These are phyloP conservation scores for Coelastrella sp. DNA, from an alignment of 139 green algal genomes.

Conservation along the genomic window DNA sequence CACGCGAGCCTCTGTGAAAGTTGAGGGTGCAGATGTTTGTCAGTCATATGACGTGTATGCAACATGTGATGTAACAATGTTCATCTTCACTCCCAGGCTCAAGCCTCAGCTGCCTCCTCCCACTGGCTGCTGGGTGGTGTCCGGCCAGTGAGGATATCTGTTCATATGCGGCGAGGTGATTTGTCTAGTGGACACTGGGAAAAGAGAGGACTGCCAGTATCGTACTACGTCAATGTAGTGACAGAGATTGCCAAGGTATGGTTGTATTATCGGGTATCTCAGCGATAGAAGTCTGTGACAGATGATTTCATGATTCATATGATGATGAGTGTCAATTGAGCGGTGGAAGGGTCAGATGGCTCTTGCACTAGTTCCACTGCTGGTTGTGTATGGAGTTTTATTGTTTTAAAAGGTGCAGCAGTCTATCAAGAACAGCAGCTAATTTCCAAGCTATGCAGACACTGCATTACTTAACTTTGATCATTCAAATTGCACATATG, in stretches of 20 bases:
- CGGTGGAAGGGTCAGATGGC: no score
- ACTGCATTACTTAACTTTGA: no score
- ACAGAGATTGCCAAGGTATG: not conserved
- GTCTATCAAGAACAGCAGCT: no score
- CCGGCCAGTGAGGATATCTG: not conserved
- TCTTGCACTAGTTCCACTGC: no score
- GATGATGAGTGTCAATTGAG: no score
- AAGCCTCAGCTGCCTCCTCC: not conserved
- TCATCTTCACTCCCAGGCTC: not conserved
- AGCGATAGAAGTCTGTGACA: not conserved
- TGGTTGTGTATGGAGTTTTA: no score
- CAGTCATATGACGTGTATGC: not conserved
- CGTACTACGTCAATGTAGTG: constrained; percentile 7
- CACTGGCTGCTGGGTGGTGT: constrained; percentile 9
- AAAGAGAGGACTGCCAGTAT: not conserved
- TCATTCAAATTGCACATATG: no score
- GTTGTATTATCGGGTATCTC: no score
- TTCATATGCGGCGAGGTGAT: constrained; percentile 21
- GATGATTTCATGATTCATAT: not conserved
- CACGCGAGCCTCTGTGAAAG: no score
- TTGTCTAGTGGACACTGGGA: not conserved
- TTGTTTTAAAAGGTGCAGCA: no score
- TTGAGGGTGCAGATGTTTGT: no score
- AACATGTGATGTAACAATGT: not conserved
- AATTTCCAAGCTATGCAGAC: no score